A percentile compares a stretch with the other conserved stretches of the same genome.
phyloP scores from a whole-genome alignment of 768 basidiomycete genomes.

The Lactarius vividus region DNA sequence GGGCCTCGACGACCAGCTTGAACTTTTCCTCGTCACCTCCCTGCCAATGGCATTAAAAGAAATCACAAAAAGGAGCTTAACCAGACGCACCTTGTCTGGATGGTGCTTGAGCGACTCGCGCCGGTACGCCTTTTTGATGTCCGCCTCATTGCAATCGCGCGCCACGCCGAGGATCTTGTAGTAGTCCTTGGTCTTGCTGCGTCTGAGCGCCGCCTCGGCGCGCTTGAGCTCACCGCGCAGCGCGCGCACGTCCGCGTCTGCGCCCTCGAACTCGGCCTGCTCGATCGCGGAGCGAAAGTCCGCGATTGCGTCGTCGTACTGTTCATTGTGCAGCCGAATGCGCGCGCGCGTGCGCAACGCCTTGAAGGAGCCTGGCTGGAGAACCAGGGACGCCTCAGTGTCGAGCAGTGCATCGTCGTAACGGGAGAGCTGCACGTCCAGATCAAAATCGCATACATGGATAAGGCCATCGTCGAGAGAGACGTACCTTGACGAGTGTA shows the following conservation, averaged over 20 bases:
- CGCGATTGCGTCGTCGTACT: constrained; percentile 63
- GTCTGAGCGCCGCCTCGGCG: constrained; percentile 77
- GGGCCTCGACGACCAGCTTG: constrained; percentile 83
- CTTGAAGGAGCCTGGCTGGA: constrained; percentile 73
- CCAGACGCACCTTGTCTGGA: constrained; percentile 66
- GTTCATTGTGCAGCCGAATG: constrained; percentile 69
- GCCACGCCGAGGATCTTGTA: constrained; percentile 71
- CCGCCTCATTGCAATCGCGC: constrained; percentile 59
- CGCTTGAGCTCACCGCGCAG: constrained; percentile 70
- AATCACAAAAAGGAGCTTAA: background rate
- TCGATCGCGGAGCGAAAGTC: constrained; percentile 83
- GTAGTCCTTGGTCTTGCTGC: constrained; percentile 89
- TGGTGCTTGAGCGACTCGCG: constrained; percentile 83
- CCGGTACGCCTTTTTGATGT: constrained; percentile 91
- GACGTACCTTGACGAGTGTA: constrained; percentile 65
- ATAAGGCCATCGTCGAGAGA: background rate
- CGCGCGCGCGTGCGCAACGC: constrained; percentile 84
- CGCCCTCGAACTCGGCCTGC: constrained; percentile 62
- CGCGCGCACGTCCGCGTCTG: constrained; percentile 58
- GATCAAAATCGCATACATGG: constrained; percentile 12
- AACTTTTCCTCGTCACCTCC: constrained; percentile 97
- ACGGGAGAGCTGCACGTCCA: constrained; percentile 49
- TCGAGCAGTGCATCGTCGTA: constrained; percentile 70
- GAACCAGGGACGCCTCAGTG: constrained; percentile 61
- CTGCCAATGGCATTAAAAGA: constrained; percentile 35